Evolutionary conservation across 2,329 filamentous ascomycete genomes (phyloP).

Genomic region (Sporothrix globosa): DNA sequence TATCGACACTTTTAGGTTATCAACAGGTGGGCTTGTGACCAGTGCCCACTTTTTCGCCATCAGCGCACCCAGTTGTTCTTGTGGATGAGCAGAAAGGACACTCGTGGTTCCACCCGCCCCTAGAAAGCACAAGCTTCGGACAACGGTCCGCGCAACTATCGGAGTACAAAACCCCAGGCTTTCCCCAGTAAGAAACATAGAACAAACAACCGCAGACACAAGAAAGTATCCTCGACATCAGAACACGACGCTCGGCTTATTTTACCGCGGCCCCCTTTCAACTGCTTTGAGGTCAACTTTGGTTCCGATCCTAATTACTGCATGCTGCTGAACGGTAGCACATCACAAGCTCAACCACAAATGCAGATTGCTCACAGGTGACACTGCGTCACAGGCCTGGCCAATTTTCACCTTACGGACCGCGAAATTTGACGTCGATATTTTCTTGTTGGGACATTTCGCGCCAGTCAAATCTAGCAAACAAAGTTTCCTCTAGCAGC

Average conservation of each 20-base stretch:
- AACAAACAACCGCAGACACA: background rate
- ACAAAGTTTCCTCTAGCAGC: conserved; percentile 20
- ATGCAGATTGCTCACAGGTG: conserved; percentile 29
- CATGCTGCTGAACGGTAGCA: background rate
- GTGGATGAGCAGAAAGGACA: conserved; percentile 24
- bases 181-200: conserved; percentile 17
- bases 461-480: conserved; percentile 9
- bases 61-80: conserved; percentile 21
- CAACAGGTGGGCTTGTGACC: conserved; percentile 2
- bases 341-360: conserved; percentile 21
- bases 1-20: conserved; percentile 1
- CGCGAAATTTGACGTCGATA: background rate
- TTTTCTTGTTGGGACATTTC: conserved; percentile 13
- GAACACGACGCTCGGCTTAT: background rate
- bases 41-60: conserved; percentile 28
- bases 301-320: background rate
- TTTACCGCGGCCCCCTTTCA: conserved; percentile 23
- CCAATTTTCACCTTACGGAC: background rate
- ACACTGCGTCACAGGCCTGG: conserved; percentile 20
- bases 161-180: background rate
- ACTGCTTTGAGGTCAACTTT: background rate
- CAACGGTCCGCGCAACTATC: conserved; percentile 18
- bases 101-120: background rate
- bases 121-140: conserved; percentile 21
- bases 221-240: background rate